Base-by-base conservation (phyloP, 1,139 yeast genomes). In the Pichia terricola region DNA sequence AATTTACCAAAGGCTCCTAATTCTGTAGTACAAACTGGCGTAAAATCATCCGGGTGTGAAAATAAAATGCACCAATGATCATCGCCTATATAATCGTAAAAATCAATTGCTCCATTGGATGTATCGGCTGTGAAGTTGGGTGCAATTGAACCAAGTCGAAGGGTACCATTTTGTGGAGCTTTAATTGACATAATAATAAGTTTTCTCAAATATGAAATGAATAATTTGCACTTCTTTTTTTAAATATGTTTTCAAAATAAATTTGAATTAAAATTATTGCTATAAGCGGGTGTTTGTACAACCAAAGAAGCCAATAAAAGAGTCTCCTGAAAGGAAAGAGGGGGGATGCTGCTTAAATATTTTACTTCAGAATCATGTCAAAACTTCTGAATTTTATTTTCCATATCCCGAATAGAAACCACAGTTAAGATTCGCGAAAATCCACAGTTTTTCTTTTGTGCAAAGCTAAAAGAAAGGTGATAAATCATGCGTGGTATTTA, bases 11-110 rank as follows among this genome's bases (percentile, higher is more conserved):
- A 83, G 9, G 94, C 94, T 51, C 94, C 94, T 53, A 85, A 73
- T 69, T 85, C 95, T 47, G 94, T 85, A 54, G 94, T 85, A 68
- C 95, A 85, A 43, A 85, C 91, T 44, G 94, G 94, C 41, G 95
- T 85, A 70, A 80, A 83, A 61, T 83, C 94, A 60, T 80, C 94
- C 50, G 95, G 94, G 66, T 85, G 94, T 36, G 89, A 80, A 68
- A 85, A 85, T 56, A 85, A 72, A 46, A 85, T 76, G 45, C 77
- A 81, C 94, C 95, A 85, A 48, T 75, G 67, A 64, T 78, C 77
- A 5, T 37, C 30, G 39, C 86, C 88, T 50, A 81, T 72, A 69
- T 69, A 85, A 53, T 82, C 79, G 67, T 85, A 84, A 73, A 85
- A 84, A 56, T 74, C 76, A 57, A 85, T 76, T 50, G 77, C 75